Evolutionary conservation across 129 eudicot species (phyloP).

Genomic region (Tagetes erecta): DNA sequence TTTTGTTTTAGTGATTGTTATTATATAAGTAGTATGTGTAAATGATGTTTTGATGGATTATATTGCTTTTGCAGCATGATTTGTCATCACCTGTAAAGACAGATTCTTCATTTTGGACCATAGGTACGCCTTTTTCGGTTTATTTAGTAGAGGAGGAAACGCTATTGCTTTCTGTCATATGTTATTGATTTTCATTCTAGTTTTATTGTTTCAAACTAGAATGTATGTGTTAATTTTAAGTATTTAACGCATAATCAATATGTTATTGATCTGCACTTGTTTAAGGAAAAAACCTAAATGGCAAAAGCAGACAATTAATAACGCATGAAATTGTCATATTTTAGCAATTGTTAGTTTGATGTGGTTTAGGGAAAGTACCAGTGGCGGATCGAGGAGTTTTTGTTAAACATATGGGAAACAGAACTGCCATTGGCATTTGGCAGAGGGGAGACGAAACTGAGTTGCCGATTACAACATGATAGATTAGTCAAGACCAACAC

Average conservation of each 20-base stretch:
- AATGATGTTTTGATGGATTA: background rate
- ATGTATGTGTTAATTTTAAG: background rate
- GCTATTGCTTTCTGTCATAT: background rate
- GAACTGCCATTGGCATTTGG: too few relatives aligned
- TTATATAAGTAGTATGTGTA: background rate
- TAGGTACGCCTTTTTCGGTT: slow-evolving; percentile 44
- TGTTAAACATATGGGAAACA: too few relatives aligned
- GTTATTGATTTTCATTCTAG: background rate
- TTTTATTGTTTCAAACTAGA: background rate
- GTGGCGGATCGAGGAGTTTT: too few relatives aligned
- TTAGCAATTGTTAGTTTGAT: too few relatives aligned
- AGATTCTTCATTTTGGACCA: slow-evolving; percentile 88
- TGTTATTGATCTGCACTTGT: background rate
- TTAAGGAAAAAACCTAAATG: background rate
- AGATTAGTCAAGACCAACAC: background rate
- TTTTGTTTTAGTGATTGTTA: background rate
- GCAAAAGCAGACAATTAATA: background rate
- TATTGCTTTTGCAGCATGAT: slow-evolving; percentile 64
- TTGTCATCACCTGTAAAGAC: slow-evolving; percentile 75
- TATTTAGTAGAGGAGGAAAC: background rate
- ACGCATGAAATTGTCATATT: background rate
- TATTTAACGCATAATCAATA: background rate
- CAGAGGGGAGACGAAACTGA: too few relatives aligned
- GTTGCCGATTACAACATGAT: background rate
- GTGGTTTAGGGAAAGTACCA: too few relatives aligned